Evolutionary conservation across 345 rosid genomes (phyloP).

Genomic region (Eucalyptus erythrocorys): DNA sequence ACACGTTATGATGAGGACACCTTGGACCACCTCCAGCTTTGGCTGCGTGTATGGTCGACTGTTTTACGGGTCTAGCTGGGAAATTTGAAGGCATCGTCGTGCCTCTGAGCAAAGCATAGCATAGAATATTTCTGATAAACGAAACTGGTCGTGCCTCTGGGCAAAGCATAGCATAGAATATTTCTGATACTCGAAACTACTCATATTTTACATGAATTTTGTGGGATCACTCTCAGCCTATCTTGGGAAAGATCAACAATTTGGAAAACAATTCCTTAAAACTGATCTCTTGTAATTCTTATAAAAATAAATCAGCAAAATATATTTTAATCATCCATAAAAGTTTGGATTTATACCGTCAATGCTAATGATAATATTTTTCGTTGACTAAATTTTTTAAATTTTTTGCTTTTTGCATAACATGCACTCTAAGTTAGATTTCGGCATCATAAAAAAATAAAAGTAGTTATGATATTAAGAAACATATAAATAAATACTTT

Average conservation of each 20-base stretch:
- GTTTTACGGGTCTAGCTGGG: not conserved
- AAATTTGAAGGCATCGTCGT: not conserved
- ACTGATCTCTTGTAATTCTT: not conserved
- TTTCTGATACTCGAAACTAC: not conserved
- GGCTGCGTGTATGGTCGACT: not conserved
- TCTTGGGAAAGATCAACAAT: not conserved
- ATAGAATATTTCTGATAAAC: not conserved
- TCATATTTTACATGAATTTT: not conserved
- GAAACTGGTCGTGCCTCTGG: not conserved
- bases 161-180: not conserved
- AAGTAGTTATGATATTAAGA: too few relatives aligned
- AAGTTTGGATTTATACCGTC: rapidly evolving
- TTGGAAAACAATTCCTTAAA: not conserved
- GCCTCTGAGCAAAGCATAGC: not conserved
- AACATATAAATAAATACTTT: too few relatives aligned
- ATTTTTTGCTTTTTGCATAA: not conserved
- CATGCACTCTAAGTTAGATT: not conserved
- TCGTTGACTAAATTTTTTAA: not conserved
- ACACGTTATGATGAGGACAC: not conserved
- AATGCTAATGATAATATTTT: not conserved
- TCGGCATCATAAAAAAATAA: not conserved
- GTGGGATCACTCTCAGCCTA: not conserved
- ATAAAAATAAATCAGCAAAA: not conserved
- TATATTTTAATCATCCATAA: not conserved
- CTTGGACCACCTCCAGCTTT: not conserved